Base-by-base conservation (phyloP, 345 rosid species). In the Mangifera indica region DNA sequence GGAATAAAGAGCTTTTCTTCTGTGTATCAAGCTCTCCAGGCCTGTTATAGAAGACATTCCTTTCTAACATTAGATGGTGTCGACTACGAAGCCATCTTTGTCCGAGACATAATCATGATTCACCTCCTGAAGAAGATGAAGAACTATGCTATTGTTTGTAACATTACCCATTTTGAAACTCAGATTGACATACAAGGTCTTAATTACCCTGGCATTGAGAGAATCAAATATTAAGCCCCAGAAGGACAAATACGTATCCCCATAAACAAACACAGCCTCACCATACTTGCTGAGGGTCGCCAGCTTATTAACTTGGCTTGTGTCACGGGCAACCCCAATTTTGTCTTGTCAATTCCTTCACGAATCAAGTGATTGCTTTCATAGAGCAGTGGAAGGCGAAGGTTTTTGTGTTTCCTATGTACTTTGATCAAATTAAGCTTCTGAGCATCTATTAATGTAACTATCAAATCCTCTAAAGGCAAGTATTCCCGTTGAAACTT, bases 301-400 rank as follows among this genome's bases (percentile, higher is more conserved):
- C 93, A 89, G 22, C 78, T 88, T 69, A 87, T 87, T 89, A 90
- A 88, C 80, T 75, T 88, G 88, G 87, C 91, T 25, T 88, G 93
- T 24, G 91, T 89, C 15, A 88, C 91, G 1, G 91, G 96, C 66
- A 89, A 91, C 7, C 85, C 91, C 78, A n/a, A n/a, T n/a, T 90
- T 90, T 12, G 93, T 85, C 79, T 87, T 88, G 90, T 90, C 96
- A 0, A 85, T 87, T 77, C 87, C 84, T 91, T 87, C 64, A n/a
- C n/a, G n/a, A n/a, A n/a, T n/a, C n/a, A n/a, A n/a, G 93, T 87
- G 86, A 87, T 84, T 77, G 88, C 89, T 1, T 87, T 85, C 76
- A 86, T 87, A 15, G 89, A 90, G 83, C 82, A 87, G 22, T 85
- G 90, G 93, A 81, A 70, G 12, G 87, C n/a, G n/a, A n/a, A 87